phyloP scores from a whole-genome alignment of 1,139 yeast genomes.

The Pichia terricola region DNA sequence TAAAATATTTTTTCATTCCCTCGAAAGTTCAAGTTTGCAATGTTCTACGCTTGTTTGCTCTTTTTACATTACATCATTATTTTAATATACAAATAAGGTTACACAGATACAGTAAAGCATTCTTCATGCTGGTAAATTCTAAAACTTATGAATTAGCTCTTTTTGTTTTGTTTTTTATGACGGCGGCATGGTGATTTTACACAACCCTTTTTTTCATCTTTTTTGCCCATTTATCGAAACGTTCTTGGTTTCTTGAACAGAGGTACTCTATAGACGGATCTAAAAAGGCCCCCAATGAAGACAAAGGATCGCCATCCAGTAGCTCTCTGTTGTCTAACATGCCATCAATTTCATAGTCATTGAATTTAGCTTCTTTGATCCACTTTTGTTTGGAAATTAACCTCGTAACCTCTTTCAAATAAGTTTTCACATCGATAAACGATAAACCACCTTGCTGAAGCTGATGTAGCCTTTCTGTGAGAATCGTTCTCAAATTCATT shows the following conservation, averaged over 20 bases:
- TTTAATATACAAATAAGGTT: too few relatives aligned
- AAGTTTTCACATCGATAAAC: slow-evolving; percentile 8
- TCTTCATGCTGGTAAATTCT: too few relatives aligned
- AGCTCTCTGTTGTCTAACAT: neutral
- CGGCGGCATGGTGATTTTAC: neutral
- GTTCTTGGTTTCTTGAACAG: slow-evolving; percentile 2
- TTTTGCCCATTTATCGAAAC: slow-evolving; percentile 6
- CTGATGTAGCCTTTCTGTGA: slow-evolving; percentile 40
- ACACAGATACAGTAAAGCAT: too few relatives aligned
- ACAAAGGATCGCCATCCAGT: neutral
- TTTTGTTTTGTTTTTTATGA: too few relatives aligned
- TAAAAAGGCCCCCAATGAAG: slow-evolving; percentile 8
- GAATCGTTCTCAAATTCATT: slow-evolving; percentile 39
- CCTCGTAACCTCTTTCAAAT: slow-evolving; percentile 9
- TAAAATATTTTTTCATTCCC: too few relatives aligned
- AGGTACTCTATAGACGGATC: slow-evolving; percentile 6
- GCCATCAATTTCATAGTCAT: neutral
- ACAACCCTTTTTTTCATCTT: neutral
- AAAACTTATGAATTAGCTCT: too few relatives aligned
- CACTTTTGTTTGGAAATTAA: slow-evolving; percentile 12
- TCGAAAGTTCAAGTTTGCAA: too few relatives aligned
- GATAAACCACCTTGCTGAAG: slow-evolving; percentile 46
- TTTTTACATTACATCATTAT: too few relatives aligned
- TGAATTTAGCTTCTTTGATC: slow-evolving; percentile 13
- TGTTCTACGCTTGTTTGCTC: too few relatives aligned